A percentile compares a stretch with the other conserved stretches of the same genome.
Conservation (phyloP, 208 protist species). For the Crithidia sp. region DNA sequence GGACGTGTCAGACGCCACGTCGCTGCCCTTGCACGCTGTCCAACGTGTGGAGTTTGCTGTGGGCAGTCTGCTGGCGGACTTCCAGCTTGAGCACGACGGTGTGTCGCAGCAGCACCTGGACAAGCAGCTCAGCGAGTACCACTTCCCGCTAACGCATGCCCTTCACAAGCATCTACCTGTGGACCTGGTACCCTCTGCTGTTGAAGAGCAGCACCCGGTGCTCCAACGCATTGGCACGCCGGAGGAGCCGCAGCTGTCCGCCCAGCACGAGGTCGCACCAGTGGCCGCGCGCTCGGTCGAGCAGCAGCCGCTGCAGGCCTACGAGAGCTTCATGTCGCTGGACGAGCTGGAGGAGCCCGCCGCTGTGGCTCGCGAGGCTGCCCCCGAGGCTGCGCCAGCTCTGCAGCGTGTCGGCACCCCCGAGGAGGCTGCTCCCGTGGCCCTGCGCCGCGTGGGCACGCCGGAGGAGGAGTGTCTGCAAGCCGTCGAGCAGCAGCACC, state of each 20-base stretch:
- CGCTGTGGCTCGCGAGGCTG: background rate
- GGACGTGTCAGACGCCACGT: constrained; percentile 42
- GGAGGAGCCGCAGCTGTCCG: background rate
- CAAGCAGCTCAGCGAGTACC: constrained; percentile 19
- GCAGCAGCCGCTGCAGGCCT: background rate
- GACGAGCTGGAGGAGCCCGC: constrained; percentile 1
- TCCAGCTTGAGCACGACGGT: constrained; percentile 26
- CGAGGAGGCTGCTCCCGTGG: background rate
- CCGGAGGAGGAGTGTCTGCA: background rate
- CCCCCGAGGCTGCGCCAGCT: background rate
- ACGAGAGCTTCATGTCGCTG: constrained; percentile 28
- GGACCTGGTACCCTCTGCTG: background rate
- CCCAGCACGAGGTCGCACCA: background rate
- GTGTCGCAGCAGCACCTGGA: constrained; percentile 28
- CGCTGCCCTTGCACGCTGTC: constrained; percentile 7
- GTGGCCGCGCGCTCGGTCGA: background rate
- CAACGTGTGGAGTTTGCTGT: constrained; percentile 19
- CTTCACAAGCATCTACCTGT: constrained; percentile 17
- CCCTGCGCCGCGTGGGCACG: background rate
- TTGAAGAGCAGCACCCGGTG: too few species aligned
- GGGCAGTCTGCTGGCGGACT: constrained; percentile 37
- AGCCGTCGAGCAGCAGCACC: too few species aligned
- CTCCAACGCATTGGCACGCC: background rate
- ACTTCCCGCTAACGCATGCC: constrained; percentile 21
- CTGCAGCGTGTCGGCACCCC: background rate